Base-by-base conservation (phyloP, 345 rosid species). In the Pugionium cornutum region DNA sequence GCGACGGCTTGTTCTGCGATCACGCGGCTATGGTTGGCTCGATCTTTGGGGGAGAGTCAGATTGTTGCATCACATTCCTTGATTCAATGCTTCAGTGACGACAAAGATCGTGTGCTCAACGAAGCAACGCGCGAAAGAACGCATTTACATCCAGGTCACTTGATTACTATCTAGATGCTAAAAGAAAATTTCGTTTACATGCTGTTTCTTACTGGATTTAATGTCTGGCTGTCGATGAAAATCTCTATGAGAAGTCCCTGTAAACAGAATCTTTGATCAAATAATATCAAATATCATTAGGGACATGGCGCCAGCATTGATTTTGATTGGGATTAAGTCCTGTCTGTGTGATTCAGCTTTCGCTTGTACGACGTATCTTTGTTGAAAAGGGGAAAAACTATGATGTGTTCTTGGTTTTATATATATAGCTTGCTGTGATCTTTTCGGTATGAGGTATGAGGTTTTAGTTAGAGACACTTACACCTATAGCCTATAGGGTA, bases 61-160 rank as follows among this genome's bases (percentile, higher is more conserved):
- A 46, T 67, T 7, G 39, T 58, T 36, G 52, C 35, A 27, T 42
- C 40, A 5, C 77, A 68, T 9, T 34, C 80, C 29, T 76, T 83
- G 37, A 66, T 76, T 74, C 88, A 91, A 26, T 77, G 60, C 78
- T 81, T 91, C 72, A 80, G 87, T 73, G 92, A 88, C 51, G 83
- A 25, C 53, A 81, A 61, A 75, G 96, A 96, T 33, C 84, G 87
- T 31, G n/a, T 91, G 55, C 81, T 91, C 39, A 81, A 91, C 68
- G 96, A 91, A 59, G 96, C 94, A 91, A 58, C 96, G 84, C 50
- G 96, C 94, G 30, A 81, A 79, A 4, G 97, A 91, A 81, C 80
- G 8, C 79, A 76, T 91, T 48, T 91, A 84, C 78, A 85, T 88
- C 54, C 80, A 88, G 96, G 96, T 85, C 18, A 18, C 18, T 18